Evolutionary conservation across 2,329 filamentous ascomycete genomes (phyloP).

Genomic region (Alternaria sp.): DNA sequence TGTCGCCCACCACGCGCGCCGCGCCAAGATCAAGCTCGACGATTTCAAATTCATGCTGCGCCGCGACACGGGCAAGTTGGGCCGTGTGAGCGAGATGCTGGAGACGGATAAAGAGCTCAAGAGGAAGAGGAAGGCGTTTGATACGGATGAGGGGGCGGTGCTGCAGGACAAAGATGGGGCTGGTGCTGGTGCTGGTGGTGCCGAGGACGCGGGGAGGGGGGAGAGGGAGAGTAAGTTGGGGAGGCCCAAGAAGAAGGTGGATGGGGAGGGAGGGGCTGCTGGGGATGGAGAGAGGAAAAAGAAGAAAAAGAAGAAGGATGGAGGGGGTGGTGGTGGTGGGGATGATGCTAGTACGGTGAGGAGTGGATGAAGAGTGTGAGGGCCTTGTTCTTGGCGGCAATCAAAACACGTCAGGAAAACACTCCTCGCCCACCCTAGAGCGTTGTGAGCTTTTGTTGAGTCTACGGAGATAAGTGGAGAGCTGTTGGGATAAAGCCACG

Average conservation of each 20-base stretch:
- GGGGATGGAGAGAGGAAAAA: conserved; percentile 25
- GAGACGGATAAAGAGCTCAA: conserved; percentile 89
- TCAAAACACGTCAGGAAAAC: too few species aligned
- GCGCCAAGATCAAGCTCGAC: conserved; percentile 97
- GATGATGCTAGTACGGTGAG: conserved; percentile 32
- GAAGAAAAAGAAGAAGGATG: conserved; percentile 31
- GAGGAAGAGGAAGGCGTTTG: conserved; percentile 78
- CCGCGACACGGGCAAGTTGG: conserved; percentile 83
- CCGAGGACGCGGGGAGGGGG: conserved; percentile 10
- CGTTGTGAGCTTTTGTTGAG: too few species aligned
- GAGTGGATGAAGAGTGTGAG: conserved; percentile 21
- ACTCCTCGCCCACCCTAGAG: too few species aligned
- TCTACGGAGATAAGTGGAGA: too few species aligned
- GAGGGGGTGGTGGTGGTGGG: conserved; percentile 11
- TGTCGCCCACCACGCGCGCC: conserved; percentile 82
- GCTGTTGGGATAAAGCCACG: fast-evolving
- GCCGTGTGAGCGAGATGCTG: conserved; percentile 87
- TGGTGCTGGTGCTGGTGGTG: not conserved
- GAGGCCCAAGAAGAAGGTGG: conserved; percentile 30
- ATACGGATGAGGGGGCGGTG: conserved; percentile 70
- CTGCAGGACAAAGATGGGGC: conserved; percentile 47
- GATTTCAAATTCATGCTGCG: conserved; percentile 96
- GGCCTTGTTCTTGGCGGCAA: too few species aligned
- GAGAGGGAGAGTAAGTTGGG: conserved; percentile 13
- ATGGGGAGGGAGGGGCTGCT: conserved; percentile 19